Conservation (phyloP, 306 rosid genomes). For the Quercus mongolica region DNA sequence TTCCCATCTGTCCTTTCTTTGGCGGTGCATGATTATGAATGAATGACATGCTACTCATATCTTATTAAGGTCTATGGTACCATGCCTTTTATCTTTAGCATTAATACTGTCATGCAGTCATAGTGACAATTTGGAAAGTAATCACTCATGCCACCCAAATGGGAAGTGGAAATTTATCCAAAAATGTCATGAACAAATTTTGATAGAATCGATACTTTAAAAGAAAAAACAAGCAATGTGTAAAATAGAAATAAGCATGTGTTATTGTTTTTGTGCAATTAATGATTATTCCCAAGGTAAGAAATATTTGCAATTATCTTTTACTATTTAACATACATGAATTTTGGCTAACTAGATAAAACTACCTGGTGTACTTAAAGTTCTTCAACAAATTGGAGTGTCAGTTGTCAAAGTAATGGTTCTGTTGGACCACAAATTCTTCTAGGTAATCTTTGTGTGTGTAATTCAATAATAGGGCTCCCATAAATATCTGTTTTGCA, state of each 20-base stretch:
- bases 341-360: not conserved
- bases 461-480: not conserved
- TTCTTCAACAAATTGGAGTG: not conserved
- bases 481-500: constrained; percentile 33
- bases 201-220: not conserved
- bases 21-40: not conserved
- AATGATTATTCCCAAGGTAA: not conserved
- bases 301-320: not conserved
- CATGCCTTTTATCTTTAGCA: not conserved
- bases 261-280: not conserved
- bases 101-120: constrained; percentile 4
- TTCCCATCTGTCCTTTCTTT: constrained; percentile 20
- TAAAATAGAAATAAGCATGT: not conserved
- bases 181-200: not conserved
- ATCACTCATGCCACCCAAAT: not conserved
- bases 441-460: not conserved
- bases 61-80: constrained; percentile 16
- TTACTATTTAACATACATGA: not conserved
- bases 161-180: not conserved
- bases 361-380: not conserved
- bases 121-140: not conserved
- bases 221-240: too few species aligned
- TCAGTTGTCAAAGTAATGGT: not conserved
- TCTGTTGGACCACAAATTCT: not conserved
- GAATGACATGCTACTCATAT: constrained; percentile 16